Percentiles rank a stretch among this genome's conserved stretches.
These are phyloP conservation scores for Potentilla sterilis DNA, from an alignment of 306 rosid species.

Conservation along the genomic window DNA sequence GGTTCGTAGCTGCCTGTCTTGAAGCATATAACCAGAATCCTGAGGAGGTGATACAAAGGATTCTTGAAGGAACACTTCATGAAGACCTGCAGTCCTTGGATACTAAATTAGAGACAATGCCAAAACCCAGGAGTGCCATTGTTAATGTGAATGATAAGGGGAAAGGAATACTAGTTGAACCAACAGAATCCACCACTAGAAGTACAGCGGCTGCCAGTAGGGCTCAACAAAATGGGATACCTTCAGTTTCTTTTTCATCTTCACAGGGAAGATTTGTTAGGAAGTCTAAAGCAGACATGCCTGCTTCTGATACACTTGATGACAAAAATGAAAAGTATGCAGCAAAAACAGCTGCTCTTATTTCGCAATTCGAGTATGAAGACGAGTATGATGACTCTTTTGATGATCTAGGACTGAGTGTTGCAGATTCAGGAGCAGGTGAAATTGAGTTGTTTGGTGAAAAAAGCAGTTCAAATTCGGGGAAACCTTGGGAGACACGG, in stretches of 20 bases:
- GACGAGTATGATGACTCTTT: slow-evolving; percentile 97
- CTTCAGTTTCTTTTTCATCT: slow-evolving; percentile 53
- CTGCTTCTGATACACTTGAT: slow-evolving; percentile 50
- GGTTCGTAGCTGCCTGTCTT: slow-evolving; percentile 82
- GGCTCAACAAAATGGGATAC: slow-evolving; percentile 40
- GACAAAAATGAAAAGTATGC: slow-evolving; percentile 40
- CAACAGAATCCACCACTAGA: slow-evolving; percentile 30
- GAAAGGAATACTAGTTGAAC: slow-evolving; percentile 69
- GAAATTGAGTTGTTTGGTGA: slow-evolving; percentile 54
- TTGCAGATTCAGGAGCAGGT: slow-evolving; percentile 72
- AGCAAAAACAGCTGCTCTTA: slow-evolving; percentile 48
- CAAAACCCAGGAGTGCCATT: slow-evolving; percentile 40
- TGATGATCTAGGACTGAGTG: slow-evolving; percentile 91
- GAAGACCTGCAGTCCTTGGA: slow-evolving; percentile 70
- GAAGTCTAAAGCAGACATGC: slow-evolving; percentile 57
- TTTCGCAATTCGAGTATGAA: slow-evolving; percentile 81
- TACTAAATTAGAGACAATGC: slow-evolving; percentile 59
- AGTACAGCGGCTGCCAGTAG: slow-evolving; percentile 30
- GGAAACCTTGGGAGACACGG: slow-evolving; percentile 42
- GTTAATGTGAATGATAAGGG: slow-evolving; percentile 68
- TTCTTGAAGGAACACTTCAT: slow-evolving; percentile 92
- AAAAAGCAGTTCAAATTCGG: slow-evolving; percentile 32
- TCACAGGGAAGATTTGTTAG: slow-evolving; percentile 69
- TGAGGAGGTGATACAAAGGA: slow-evolving; percentile 96
- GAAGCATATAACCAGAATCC: slow-evolving; percentile 89